Evolutionary conservation across 208 protist genomes (phyloP).

Genomic region (Entamoeba histolytica): DNA sequence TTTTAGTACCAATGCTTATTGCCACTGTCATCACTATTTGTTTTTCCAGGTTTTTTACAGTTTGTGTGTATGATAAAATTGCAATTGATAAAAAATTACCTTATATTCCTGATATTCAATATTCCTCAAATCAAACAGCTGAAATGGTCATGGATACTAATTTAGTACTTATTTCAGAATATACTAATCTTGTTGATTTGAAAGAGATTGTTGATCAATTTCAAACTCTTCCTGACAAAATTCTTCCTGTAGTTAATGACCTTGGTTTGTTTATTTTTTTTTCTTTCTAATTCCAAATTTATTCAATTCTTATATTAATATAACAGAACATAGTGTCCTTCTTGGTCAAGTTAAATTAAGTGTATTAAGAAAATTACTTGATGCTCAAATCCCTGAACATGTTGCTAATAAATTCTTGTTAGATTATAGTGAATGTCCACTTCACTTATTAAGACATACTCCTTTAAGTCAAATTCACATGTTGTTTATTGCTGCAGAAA

Average conservation of each 20-base stretch:
- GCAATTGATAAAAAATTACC: not conserved
- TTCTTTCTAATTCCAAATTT: not conserved
- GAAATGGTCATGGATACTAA: not conserved
- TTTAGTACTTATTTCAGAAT: not conserved
- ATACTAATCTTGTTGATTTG: not conserved
- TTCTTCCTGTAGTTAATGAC: not conserved
- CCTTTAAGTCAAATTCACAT: not conserved
- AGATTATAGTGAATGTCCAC: not conserved
- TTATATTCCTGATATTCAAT: not conserved
- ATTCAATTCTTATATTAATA: not conserved
- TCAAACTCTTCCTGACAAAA: not conserved
- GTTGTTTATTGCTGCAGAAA: not conserved
- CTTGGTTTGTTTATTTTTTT: not conserved
- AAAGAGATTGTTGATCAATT: not conserved
- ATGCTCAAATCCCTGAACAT: not conserved
- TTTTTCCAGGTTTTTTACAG: not conserved
- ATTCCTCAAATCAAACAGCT: not conserved
- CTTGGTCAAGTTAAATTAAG: not conserved
- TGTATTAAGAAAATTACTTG: not conserved
- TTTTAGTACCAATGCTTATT: not conserved
- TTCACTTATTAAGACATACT: not conserved
- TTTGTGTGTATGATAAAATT: not conserved
- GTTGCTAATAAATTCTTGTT: not conserved
- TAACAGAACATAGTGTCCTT: not conserved
- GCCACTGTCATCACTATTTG: not conserved